Conservation (phyloP, 139 green algal genomes). For the Chlorella sorokiniana region DNA sequence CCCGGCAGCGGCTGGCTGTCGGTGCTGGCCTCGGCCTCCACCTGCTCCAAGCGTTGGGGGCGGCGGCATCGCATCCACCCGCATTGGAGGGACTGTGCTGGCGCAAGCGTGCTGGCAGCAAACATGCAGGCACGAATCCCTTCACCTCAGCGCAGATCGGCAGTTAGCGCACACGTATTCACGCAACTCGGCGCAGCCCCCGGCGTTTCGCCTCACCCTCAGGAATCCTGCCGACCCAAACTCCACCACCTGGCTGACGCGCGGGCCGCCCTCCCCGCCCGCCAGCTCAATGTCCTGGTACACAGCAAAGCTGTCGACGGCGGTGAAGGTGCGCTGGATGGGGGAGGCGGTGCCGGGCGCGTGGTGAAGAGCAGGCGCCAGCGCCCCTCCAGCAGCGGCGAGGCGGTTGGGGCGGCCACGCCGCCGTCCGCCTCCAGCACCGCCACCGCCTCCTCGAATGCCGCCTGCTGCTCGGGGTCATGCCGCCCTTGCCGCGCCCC, state of each 20-base stretch:
- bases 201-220: not conserved
- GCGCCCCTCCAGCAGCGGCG: conserved; percentile 58
- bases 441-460: conserved; percentile 64
- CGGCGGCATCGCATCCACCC: not conserved
- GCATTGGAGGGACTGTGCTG: not conserved
- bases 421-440: conserved; percentile 68
- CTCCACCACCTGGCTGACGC: conserved; percentile 85
- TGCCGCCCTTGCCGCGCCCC: conserved; percentile 68
- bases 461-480: conserved; percentile 51
- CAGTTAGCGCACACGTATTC: too few relatives aligned
- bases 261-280: not conserved
- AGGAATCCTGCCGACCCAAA: conserved; percentile 61
- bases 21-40: conserved; percentile 82
- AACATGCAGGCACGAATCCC: too few relatives aligned
- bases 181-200: too few relatives aligned
- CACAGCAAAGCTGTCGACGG: conserved; percentile 84
- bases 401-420: conserved; percentile 52
- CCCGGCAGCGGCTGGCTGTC: conserved; percentile 61
- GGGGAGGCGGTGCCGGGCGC: conserved; percentile 75
- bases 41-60: conserved; percentile 45
- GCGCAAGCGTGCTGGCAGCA: too few relatives aligned
- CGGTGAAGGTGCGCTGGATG: conserved; percentile 92
- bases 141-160: too few relatives aligned
- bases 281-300: conserved; percentile 75
- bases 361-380: conserved; percentile 91